Percentiles rank a stretch among this genome's conserved stretches.
These are phyloP conservation scores for Pythium vanterpoolii DNA, from an alignment of 352 stramenopile species.

Conservation along the genomic window DNA sequence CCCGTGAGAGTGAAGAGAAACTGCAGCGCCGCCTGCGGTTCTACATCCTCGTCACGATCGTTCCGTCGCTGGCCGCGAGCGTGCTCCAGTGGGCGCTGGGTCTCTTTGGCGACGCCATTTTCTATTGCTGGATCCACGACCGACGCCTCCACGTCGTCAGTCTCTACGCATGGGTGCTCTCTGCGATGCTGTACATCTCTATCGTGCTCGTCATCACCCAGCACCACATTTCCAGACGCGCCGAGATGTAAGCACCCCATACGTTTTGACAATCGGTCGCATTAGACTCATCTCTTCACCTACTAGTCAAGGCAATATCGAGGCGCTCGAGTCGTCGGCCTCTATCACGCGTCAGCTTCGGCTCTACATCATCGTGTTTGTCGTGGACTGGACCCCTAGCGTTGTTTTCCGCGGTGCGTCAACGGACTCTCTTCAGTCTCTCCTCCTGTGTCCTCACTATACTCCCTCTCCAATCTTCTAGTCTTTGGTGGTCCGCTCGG, in stretches of 20 bases:
- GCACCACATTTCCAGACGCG: constrained; percentile 40
- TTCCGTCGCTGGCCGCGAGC: constrained; percentile 38
- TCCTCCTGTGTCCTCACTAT: not conserved
- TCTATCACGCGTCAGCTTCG: constrained; percentile 59
- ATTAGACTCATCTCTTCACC: no score
- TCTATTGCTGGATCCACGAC: constrained; percentile 77
- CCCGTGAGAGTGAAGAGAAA: constrained; percentile 56
- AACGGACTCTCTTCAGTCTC: not conserved
- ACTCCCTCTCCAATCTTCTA: constrained; percentile 8
- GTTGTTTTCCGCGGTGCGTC: constrained; percentile 57
- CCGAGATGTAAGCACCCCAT: constrained; percentile 18
- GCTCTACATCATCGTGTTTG: constrained; percentile 71
- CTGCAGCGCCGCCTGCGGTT: constrained; percentile 58
- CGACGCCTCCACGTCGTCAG: constrained; percentile 43
- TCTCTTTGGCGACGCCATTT: constrained; percentile 40
- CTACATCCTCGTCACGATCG: constrained; percentile 48
- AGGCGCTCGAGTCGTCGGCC: constrained; percentile 61
- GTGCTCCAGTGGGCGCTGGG: constrained; percentile 25
- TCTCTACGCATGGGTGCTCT: constrained; percentile 64
- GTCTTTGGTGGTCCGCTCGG: constrained; percentile 47
- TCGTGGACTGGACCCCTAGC: constrained; percentile 64
- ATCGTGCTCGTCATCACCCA: constrained; percentile 64
- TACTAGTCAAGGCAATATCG: constrained; percentile 50
- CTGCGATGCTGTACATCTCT: constrained; percentile 64
- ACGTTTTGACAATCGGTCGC: no score